phyloP scores from a whole-genome alignment of 257 asterid species.

The Ehretia macrophylla region DNA sequence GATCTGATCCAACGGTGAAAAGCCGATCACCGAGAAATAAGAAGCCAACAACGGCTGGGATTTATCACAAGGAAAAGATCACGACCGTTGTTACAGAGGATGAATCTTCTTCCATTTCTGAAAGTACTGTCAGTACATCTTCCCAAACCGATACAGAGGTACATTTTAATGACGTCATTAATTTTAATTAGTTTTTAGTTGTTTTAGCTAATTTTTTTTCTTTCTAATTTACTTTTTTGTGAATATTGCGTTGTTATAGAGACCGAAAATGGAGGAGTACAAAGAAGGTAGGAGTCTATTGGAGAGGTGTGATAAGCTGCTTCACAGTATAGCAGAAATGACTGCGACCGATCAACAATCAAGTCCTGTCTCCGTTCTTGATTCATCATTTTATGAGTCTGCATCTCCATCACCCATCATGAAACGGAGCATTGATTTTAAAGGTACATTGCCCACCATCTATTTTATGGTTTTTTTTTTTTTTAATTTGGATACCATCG shows the following conservation, averaged over 20 bases:
- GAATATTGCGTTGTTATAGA: slow-evolving; percentile 28
- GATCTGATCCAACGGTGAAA: slow-evolving; percentile 31
- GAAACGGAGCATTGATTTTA: slow-evolving; percentile 65
- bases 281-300: slow-evolving; percentile 64
- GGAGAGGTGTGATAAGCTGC: slow-evolving; percentile 92
- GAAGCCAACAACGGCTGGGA: slow-evolving; percentile 35
- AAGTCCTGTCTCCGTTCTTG: slow-evolving; percentile 95
- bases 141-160: slow-evolving; percentile 77
- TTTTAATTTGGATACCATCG: too few species aligned
- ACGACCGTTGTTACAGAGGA: slow-evolving; percentile 47
- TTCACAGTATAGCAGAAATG: slow-evolving; percentile 86
- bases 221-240: not conserved
- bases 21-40: slow-evolving; percentile 46
- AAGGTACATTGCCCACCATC: slow-evolving; percentile 38
- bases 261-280: slow-evolving; percentile 56
- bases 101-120: slow-evolving; percentile 73
- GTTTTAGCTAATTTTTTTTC: not conserved
- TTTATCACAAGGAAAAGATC: slow-evolving; percentile 48
- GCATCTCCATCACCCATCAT: slow-evolving; percentile 78
- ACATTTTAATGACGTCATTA: slow-evolving; percentile 3
- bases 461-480: not conserved
- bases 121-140: slow-evolving; percentile 63
- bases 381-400: slow-evolving; percentile 82
- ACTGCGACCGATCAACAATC: slow-evolving; percentile 67
- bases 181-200: not conserved